Evolutionary conservation across 495 filamentous ascomycete species (phyloP), one percentile per base, ranked within the genome.

Genomic region (Penicillium samsonianum): DNA sequence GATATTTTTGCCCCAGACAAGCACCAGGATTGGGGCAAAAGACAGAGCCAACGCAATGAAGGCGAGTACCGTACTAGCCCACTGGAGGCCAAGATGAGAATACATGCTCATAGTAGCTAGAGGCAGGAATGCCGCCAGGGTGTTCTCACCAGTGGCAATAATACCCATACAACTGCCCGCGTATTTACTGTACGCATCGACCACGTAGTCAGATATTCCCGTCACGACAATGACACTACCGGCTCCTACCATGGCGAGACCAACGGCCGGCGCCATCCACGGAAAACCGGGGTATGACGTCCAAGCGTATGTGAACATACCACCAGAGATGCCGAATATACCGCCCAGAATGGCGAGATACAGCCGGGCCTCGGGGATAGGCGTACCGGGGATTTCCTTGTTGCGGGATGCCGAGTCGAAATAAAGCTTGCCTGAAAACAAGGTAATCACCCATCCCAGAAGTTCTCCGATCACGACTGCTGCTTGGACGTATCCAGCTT

Each of bases 301-400:
- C 72, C 72, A 75, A 12, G 63, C 72, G 53, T 76, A 76, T 20
- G 65, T 65, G 55, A 76, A 73, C 68, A 76, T 71, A 14, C 73
- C 73, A 11, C 72, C 68, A 0, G 72, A 62, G 20, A 75, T 54
- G 0, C 73, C 72, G 33, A 75, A 40, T 12, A 76, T 45, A 2
- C 68, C 67, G 4, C 69, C 67, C 0, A 60, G 47, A 16, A 76
- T 67, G 3, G 70, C 65, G 5, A 71, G 54, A 28, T 75, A 75
- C 17, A 76, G 46, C 45, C 73, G 46, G n/a, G 72, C 71, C 37
- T 76, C 73, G 0, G 73, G 70, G 23, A 75, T 75, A 7, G 71
- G 70, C 2, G 53, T 63, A 1, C 64, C 67, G 12, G 71, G 70
- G 8, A 62, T 41, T 51, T 74, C 68, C 2, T 54, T 69, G 44